Evolutionary conservation across 768 basidiomycete genomes (phyloP), one percentile per base, ranked within the genome.

Genomic region (Austroboletus eburneus): DNA sequence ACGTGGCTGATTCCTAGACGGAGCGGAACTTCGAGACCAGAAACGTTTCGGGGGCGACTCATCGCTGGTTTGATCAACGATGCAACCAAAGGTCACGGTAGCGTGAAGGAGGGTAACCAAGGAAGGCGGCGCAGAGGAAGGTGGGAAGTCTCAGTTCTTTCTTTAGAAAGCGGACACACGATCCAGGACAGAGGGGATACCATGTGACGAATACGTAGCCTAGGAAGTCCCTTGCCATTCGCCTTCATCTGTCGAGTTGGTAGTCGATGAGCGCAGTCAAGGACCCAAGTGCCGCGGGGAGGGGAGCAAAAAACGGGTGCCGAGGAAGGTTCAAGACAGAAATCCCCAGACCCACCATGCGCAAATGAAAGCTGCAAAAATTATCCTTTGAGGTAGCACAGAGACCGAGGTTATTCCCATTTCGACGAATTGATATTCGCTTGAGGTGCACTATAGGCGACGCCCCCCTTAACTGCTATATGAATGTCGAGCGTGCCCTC

Each of bases 351-450:
- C 45, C 47, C 29, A 32, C 39, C 36, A 45, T 25, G 44, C 18
- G 32, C 24, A 52, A 48, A 61, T 51, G 50, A 62, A 49, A 16
- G 10, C 34, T 41, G 43, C 24, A 25, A 44, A 42, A 21, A 41
- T 21, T 46, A 42, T 55, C 49, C 33, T 43, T 42, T 41, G 37
- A 20, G 40, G 51, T 45, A 13, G 32, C 16, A 45, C 34, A 43
- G 47, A 42, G 24, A 20, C 40, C 41, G 42, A 48, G 39, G 43
- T 32, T 24, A 21, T 27, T 9, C 33, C 48, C 27, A 42, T 43
- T 57, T 46, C 46, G 43, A 50, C 30, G 2, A 29, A 44, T 22
- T 24, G 34, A 43, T 44, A 13, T 42, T 41, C 50, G 41, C 46
- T 42, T 25, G 14, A 33, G 2, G 8, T 7, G 16, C 14, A 20